Percentiles rank a stretch among this genome's conserved stretches.
These are phyloP conservation scores for Colletotrichum sp. DNA, from an alignment of 2,329 filamentous ascomycete species.

Conservation along the genomic window DNA sequence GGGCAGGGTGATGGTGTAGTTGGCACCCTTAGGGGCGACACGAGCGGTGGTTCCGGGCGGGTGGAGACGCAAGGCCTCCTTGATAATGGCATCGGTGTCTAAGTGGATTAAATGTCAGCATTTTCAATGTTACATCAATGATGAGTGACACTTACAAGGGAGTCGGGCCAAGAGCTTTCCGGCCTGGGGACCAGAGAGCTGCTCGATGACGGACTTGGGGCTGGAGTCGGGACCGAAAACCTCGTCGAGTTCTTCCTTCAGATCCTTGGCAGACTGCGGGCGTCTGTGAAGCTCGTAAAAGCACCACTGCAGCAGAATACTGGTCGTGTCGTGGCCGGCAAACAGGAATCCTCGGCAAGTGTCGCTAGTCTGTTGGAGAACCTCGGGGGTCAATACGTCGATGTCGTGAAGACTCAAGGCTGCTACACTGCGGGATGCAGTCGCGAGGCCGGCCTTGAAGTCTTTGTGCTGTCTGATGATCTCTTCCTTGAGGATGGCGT, in stretches of 20 bases:
- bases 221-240: constrained; percentile 33
- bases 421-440: constrained; percentile 30
- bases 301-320: constrained; percentile 37
- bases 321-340: constrained; percentile 45
- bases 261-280: constrained; percentile 27
- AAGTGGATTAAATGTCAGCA: not conserved
- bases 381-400: constrained; percentile 27
- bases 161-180: constrained; percentile 34
- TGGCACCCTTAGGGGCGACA: constrained; percentile 15
- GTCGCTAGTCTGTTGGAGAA: constrained; percentile 34
- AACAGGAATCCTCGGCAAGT: constrained; percentile 43
- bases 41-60: constrained; percentile 36
- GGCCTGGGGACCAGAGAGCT: constrained; percentile 28
- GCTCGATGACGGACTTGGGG: constrained; percentile 26
- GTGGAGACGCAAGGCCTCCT: constrained; percentile 38
- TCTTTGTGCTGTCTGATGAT: constrained; percentile 11
- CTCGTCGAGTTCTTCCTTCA: constrained; percentile 39
- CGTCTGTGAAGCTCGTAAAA: constrained; percentile 39
- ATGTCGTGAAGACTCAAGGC: constrained; percentile 33
- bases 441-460: not conserved
- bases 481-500: constrained; percentile 25
- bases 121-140: too few relatives aligned
- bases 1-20: constrained; percentile 28
- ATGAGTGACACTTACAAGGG: constrained; percentile 21
- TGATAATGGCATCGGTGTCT: constrained; percentile 38